Conservation (phyloP, 352 stramenopile species). For the Phytophthora kernoviae region DNA sequence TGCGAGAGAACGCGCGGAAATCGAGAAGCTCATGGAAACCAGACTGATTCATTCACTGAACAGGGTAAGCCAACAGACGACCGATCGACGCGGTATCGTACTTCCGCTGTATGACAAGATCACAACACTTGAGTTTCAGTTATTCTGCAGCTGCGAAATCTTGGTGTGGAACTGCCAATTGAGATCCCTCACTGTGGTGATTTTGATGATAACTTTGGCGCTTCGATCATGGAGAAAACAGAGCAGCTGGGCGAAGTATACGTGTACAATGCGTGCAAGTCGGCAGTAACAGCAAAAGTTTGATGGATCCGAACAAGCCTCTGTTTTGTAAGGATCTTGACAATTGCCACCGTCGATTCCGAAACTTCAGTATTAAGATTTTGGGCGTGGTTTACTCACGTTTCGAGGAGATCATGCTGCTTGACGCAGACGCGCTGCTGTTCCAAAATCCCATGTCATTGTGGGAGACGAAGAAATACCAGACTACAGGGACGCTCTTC, state of each 20-base stretch:
- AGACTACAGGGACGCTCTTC: slow-evolving; percentile 63
- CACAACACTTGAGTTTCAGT: slow-evolving; percentile 58
- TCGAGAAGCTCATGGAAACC: slow-evolving; percentile 35
- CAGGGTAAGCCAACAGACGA: slow-evolving; percentile 33
- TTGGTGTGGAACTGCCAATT: slow-evolving; percentile 62
- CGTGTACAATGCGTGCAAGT: slow-evolving; percentile 70
- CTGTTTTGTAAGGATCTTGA: slow-evolving; percentile 59
- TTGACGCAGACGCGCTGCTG: slow-evolving; percentile 76
- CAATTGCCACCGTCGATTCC: slow-evolving; percentile 53
- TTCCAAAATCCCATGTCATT: slow-evolving; percentile 61
- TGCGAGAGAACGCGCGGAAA: slow-evolving; percentile 21
- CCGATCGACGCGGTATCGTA: slow-evolving; percentile 50
- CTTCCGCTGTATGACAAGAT: slow-evolving; percentile 72
- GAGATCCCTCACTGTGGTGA: slow-evolving; percentile 75
- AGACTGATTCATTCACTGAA: slow-evolving; percentile 35
- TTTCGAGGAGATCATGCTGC: slow-evolving; percentile 75
- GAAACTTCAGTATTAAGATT: slow-evolving; percentile 72
- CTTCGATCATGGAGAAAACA: slow-evolving; percentile 36
- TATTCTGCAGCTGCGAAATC: slow-evolving; percentile 60
- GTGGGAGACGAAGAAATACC: slow-evolving; percentile 59
- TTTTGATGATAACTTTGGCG: slow-evolving; percentile 45
- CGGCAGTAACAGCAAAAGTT: slow-evolving; percentile 34
- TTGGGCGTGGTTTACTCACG: slow-evolving; percentile 63
- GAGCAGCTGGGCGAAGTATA: slow-evolving; percentile 49
- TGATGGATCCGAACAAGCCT: slow-evolving; percentile 27